phyloP scores from a whole-genome alignment of 176 grass and related monocot genomes.

The Paspalum vaginatum region DNA sequence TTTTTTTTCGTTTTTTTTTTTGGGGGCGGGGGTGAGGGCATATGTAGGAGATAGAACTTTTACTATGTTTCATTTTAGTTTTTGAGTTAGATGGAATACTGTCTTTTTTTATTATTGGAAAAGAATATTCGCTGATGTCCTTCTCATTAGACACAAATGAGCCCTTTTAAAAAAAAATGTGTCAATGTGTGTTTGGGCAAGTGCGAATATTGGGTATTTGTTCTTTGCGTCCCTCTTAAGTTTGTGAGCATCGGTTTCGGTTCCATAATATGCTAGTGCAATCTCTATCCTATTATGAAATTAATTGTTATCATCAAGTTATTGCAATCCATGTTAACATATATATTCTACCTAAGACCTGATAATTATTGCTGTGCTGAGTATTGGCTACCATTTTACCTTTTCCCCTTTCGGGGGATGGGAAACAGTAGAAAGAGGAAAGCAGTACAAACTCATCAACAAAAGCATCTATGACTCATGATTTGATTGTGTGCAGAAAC shows the following conservation, averaged over 20 bases:
- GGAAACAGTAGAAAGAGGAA: too few relatives aligned
- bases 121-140: background rate
- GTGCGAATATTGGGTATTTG: background rate
- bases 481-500: too few relatives aligned
- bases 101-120: background rate
- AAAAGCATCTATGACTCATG: background rate
- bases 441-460: background rate
- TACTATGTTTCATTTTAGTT: slow-evolving; percentile 8
- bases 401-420: too few relatives aligned
- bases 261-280: background rate
- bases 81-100: background rate
- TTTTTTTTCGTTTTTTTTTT: background rate
- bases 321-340: background rate
- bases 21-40: background rate
- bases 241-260: background rate
- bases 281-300: background rate
- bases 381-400: background rate
- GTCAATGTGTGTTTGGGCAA: slow-evolving; percentile 4
- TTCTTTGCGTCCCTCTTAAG: background rate
- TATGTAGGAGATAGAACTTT: background rate
- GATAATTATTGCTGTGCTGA: background rate
- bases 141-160: background rate
- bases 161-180: background rate
- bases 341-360: background rate
- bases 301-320: background rate